Evolutionary conservation across 148 eudicot species (phyloP).

Genomic region (Rhododendron griersonianum): DNA sequence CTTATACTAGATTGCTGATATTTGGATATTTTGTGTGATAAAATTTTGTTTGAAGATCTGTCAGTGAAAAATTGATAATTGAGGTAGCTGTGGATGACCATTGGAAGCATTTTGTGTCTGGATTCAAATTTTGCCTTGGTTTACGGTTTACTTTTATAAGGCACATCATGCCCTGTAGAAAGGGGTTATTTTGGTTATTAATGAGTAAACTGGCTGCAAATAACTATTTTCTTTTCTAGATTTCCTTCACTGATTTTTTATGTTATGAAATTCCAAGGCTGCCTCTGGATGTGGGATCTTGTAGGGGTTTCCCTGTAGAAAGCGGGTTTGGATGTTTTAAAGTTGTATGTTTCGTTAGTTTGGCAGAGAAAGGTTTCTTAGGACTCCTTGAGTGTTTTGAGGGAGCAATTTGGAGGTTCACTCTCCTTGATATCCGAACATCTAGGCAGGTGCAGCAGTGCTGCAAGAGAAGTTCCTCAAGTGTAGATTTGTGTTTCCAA

Average conservation of each 20-base stretch:
- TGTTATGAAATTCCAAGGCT: not conserved
- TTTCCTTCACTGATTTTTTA: not conserved
- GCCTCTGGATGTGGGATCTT: not conserved
- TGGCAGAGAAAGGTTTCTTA: not conserved
- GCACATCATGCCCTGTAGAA: not conserved
- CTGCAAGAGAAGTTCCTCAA: not conserved
- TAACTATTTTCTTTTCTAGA: not conserved
- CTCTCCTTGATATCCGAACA: not conserved
- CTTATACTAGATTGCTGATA: not conserved
- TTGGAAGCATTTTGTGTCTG: not conserved
- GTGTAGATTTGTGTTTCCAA: not conserved
- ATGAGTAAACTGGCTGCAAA: not conserved
- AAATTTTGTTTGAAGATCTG: not conserved
- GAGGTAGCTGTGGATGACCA: not conserved
- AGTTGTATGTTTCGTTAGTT: not conserved
- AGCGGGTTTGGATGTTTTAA: not conserved
- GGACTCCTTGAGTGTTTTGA: not conserved
- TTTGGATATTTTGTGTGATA: not conserved
- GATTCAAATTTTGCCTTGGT: not conserved
- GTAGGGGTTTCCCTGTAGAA: not conserved
- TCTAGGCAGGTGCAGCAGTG: not conserved
- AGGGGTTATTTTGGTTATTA: not conserved
- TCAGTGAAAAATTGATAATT: not conserved
- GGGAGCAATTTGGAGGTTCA: not conserved
- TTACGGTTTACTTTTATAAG: not conserved